Conservation (phyloP, 345 rosid species). For the Microcos paniculata region DNA sequence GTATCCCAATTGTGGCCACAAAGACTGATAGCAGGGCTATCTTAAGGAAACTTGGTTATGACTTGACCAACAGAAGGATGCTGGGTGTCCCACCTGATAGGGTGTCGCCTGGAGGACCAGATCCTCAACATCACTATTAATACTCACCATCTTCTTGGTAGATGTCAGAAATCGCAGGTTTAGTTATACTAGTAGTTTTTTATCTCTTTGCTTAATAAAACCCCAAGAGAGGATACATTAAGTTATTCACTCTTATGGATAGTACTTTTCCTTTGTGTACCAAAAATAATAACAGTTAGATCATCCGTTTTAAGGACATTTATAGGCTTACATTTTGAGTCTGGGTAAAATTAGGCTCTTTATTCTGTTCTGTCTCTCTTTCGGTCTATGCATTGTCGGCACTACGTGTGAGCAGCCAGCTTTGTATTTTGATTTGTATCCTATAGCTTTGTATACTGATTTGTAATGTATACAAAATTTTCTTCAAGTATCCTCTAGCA, state of each 20-base stretch:
- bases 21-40: background rate
- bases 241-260: background rate
- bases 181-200: no score
- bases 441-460: background rate
- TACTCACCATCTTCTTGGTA: background rate
- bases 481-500: background rate
- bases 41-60: conserved; percentile 26
- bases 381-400: background rate
- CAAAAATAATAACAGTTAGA: background rate
- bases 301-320: background rate
- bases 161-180: background rate
- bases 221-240: background rate
- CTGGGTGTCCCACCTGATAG: conserved; percentile 18
- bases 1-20: background rate
- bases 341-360: background rate
- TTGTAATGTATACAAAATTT: background rate
- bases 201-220: background rate
- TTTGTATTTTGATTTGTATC: background rate
- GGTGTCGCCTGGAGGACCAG: conserved; percentile 47
- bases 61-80: conserved; percentile 20
- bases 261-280: background rate
- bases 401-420: background rate
- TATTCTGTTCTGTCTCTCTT: background rate
- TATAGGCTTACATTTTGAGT: background rate
- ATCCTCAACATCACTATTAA: conserved; percentile 39